Percentiles rank a stretch among this genome's conserved stretches.
Evolutionary conservation across 2,329 filamentous ascomycete species (phyloP).

Genomic region (Cercospora sesami): DNA sequence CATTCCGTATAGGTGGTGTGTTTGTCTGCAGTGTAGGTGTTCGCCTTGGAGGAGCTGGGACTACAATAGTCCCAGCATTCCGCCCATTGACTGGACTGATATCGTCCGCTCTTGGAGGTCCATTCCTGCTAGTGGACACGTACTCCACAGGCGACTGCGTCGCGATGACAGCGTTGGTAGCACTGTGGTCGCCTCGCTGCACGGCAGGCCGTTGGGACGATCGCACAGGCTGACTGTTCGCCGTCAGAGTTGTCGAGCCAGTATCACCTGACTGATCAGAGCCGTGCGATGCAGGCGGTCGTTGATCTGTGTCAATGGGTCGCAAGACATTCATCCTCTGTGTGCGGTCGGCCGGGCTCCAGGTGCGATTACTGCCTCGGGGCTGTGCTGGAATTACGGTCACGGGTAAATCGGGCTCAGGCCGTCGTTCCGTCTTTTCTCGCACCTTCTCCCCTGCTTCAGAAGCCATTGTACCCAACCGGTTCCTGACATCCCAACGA

Average conservation of each 20-base stretch:
- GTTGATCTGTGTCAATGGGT: conserved; percentile 2
- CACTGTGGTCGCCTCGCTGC: neutral
- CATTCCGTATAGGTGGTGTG: conserved; percentile 12
- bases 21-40: conserved; percentile 16
- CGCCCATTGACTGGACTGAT: conserved; percentile 31
- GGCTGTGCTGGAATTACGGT: conserved; percentile 63
- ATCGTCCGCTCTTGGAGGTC: conserved; percentile 35
- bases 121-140: conserved; percentile 6
- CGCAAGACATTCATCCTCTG: conserved; percentile 12
- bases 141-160: neutral
- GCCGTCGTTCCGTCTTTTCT: conserved; percentile 39
- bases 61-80: conserved; percentile 25
- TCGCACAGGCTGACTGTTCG: conserved; percentile 10
- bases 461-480: conserved; percentile 52
- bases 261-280: conserved; percentile 1
- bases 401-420: conserved; percentile 54
- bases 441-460: conserved; percentile 48
- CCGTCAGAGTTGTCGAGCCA: conserved; percentile 23
- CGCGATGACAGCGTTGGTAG: neutral
- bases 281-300: conserved; percentile 17
- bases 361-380: conserved; percentile 53
- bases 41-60: conserved; percentile 31
- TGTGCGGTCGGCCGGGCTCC: conserved; percentile 47
- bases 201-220: neutral
- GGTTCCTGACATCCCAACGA: conserved; percentile 47